Percentiles rank a stretch among this genome's conserved stretches.
These are phyloP conservation scores for Aspergillus jensenii DNA, from an alignment of 2,329 filamentous ascomycete genomes.

Conservation along the genomic window DNA sequence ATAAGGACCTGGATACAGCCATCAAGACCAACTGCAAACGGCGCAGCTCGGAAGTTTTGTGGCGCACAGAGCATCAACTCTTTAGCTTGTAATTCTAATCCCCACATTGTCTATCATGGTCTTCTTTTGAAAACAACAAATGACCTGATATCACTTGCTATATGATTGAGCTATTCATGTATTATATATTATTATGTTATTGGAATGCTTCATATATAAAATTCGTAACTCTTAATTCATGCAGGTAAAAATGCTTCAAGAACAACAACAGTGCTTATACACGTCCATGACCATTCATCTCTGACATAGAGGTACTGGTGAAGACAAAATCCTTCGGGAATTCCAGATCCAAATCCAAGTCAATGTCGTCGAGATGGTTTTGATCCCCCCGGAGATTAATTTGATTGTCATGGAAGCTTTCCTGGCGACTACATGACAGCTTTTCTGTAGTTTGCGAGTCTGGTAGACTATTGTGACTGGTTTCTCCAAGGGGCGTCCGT, in stretches of 20 bases:
- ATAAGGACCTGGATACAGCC: neutral
- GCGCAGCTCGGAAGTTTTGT: no score
- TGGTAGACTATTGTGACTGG: conserved; percentile 27
- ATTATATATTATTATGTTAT: neutral
- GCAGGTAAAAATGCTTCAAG: neutral
- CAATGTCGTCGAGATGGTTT: conserved; percentile 27
- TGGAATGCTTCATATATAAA: no score
- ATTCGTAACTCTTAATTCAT: neutral
- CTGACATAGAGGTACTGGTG: conserved; percentile 32
- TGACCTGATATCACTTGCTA: neutral
- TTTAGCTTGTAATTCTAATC: no score
- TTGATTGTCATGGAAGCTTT: conserved; percentile 13
- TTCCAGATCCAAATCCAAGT: conserved; percentile 36
- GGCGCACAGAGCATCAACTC: no score
- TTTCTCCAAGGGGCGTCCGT: conserved; percentile 25
- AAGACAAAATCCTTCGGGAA: conserved; percentile 38
- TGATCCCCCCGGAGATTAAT: conserved; percentile 13
- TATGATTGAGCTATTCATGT: neutral
- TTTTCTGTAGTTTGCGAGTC: conserved; percentile 19
- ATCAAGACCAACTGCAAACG: neutral
- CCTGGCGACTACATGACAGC: conserved; percentile 13
- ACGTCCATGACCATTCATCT: conserved; percentile 17
- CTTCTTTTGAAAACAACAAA: neutral
- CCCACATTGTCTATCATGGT: no score
- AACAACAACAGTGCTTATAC: neutral